Evolutionary conservation across 139 green algal species (phyloP), one percentile per base, ranked within the genome.

Genomic region (Coelastrella sp.): DNA sequence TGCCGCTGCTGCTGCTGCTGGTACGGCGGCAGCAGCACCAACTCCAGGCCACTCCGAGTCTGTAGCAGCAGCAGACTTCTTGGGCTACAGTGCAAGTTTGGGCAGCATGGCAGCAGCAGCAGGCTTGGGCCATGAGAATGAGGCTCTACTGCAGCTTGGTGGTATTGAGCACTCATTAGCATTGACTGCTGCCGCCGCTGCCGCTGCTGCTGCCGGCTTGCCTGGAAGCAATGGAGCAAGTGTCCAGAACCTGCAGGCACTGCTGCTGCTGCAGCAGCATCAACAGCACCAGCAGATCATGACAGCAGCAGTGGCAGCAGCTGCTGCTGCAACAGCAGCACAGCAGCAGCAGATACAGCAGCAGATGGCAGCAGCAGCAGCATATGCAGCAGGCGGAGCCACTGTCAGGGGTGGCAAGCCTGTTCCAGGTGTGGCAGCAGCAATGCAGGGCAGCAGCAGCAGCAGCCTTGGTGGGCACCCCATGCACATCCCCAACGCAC

Each of bases 391-490:
- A 4, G 79, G n/a, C 27, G 65, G 65, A 3, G n/a, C 25, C 8
- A 87, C 82, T 63, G 82, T 78, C 4, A 49, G 35, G 27, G 82
- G 65, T 6, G 82, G 82, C 65, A 78, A 87, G 72, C 70, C 85
- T 7, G 17, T 70, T 4, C 57, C 85, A 20, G 57, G 25, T 7
- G 8, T 15, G 5, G 8, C 65, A 49, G 63, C 82, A 59, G 63
- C 17, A 11, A 10, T 12, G 35, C 24, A 19, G n/a, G 49, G 35
- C 83, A 58, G 61, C 83, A 56, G 83, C 25, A 20, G 63, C 83
- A 78, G 74, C 74, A 80, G 74, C 74, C 17, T 58, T 57, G 74
- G 10, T 20, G 74, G 74, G 12, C 57, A 72, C 57, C 12, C 58
- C 14, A 24, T 65, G 58, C 15, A n/a, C 14, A 65, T 65, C 56